Evolutionary conservation across 768 basidiomycete species (phyloP).

Genomic region (Coprinopsis marcescibilis): DNA sequence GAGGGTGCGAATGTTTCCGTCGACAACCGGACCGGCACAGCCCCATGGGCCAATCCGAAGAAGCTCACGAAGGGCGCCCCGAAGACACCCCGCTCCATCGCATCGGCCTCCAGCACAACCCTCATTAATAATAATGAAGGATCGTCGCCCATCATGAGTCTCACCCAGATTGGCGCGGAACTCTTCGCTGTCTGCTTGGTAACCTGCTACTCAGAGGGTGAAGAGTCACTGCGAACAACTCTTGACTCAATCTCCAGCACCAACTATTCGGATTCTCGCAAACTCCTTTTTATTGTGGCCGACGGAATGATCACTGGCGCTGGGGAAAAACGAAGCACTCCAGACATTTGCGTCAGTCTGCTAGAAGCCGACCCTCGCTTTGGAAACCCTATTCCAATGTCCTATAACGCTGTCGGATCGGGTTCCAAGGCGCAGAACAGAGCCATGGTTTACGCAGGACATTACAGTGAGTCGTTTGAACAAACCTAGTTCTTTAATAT

Average conservation of each 20-base stretch:
- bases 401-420: constrained; percentile 83
- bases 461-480: constrained; percentile 71
- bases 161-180: constrained; percentile 90
- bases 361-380: constrained; percentile 93
- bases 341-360: constrained; percentile 90
- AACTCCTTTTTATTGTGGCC: constrained; percentile 89
- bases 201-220: constrained; percentile 97
- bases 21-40: constrained; percentile 86
- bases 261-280: constrained; percentile 86
- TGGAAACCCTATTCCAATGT: constrained; percentile 94
- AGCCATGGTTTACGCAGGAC: constrained; percentile 99
- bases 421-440: constrained; percentile 88
- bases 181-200: constrained; percentile 93
- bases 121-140: constrained; percentile 43
- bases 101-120: constrained; percentile 51
- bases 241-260: constrained; percentile 91
- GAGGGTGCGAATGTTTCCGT: constrained; percentile 94
- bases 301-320: constrained; percentile 99
- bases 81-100: constrained; percentile 45
- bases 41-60: constrained; percentile 83
- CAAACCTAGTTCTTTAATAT: neutral
- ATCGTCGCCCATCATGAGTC: constrained; percentile 63
- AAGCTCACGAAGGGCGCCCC: constrained; percentile 38
- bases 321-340: constrained; percentile 93
- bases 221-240: constrained; percentile 85